phyloP scores from a whole-genome alignment of 768 basidiomycete genomes.

The Mycena rosella region DNA sequence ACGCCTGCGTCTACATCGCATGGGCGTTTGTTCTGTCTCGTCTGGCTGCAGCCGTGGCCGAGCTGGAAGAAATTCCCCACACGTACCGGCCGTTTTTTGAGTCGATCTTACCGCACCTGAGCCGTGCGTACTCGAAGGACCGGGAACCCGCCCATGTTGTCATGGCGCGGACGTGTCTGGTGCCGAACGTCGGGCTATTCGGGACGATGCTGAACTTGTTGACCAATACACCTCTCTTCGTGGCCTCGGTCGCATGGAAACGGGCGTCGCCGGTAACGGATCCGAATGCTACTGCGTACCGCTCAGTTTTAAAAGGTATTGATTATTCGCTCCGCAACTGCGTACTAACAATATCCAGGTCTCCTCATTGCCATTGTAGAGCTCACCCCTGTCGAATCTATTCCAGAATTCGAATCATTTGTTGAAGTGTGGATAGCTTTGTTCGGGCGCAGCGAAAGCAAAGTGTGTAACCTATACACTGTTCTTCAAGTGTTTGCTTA shows the following conservation, averaged over 20 bases:
- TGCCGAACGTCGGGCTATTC: slow-evolving; percentile 72
- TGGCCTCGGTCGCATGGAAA: slow-evolving; percentile 78
- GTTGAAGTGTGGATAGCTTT: slow-evolving; percentile 85
- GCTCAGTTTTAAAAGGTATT: slow-evolving; percentile 87
- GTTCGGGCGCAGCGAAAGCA: slow-evolving; percentile 80
- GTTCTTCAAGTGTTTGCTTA: neutral
- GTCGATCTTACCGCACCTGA: slow-evolving; percentile 57
- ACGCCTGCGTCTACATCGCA: slow-evolving; percentile 78
- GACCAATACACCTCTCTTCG: slow-evolving; percentile 81
- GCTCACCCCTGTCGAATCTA: slow-evolving; percentile 79
- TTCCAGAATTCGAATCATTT: slow-evolving; percentile 79
- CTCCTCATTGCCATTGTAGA: slow-evolving; percentile 82
- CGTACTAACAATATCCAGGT: slow-evolving; percentile 58
- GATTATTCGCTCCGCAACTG: slow-evolving; percentile 23
- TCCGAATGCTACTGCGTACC: slow-evolving; percentile 82
- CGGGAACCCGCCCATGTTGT: slow-evolving; percentile 65
- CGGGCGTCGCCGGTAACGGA: slow-evolving; percentile 77
- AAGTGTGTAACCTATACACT: slow-evolving; percentile 14
- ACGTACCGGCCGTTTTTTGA: slow-evolving; percentile 70
- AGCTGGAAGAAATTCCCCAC: slow-evolving; percentile 65
- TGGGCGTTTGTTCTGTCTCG: slow-evolving; percentile 90
- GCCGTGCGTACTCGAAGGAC: slow-evolving; percentile 65
- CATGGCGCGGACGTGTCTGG: slow-evolving; percentile 72
- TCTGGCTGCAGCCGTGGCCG: slow-evolving; percentile 59
- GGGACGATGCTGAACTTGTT: slow-evolving; percentile 67